Conservation (phyloP, 371 early-diverging fungal species). For the Rhizomucor pusillus region DNA sequence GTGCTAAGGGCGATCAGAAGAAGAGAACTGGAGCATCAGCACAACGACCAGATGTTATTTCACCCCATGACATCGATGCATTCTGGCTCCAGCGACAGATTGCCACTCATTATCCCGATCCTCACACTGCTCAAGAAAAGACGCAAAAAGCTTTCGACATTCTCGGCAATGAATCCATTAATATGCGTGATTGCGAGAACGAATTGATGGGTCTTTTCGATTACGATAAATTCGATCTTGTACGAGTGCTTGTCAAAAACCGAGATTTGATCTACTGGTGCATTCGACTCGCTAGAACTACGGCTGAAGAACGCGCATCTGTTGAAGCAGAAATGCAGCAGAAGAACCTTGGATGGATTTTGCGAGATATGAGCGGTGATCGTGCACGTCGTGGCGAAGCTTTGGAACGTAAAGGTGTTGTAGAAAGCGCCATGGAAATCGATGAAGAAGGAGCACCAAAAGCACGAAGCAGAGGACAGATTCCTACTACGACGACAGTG, state of each 20-base stretch:
- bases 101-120: slow-evolving; percentile 77
- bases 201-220: slow-evolving; percentile 92
- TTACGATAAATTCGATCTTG: slow-evolving; percentile 91
- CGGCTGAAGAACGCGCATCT: slow-evolving; percentile 47
- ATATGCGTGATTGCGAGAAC: slow-evolving; percentile 89
- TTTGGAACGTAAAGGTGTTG: slow-evolving; percentile 69
- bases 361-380: slow-evolving; percentile 66
- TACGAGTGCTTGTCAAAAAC: slow-evolving; percentile 83
- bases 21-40: slow-evolving; percentile 22
- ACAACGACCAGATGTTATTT: slow-evolving; percentile 33
- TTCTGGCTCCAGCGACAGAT: slow-evolving; percentile 96
- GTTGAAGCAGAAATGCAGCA: slow-evolving; percentile 73
- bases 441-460: slow-evolving; percentile 25
- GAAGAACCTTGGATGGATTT: slow-evolving; percentile 66
- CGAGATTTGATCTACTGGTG: slow-evolving; percentile 91
- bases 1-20: slow-evolving; percentile 35
- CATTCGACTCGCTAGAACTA: slow-evolving; percentile 80
- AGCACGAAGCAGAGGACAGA: slow-evolving; percentile 38
- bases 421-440: slow-evolving; percentile 56
- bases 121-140: slow-evolving; percentile 85
- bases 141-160: slow-evolving; percentile 74
- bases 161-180: slow-evolving; percentile 61
- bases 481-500: slow-evolving; percentile 41
- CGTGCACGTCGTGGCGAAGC: slow-evolving; percentile 70
- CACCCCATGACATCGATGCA: slow-evolving; percentile 89